Percentiles rank a stretch among this genome's conserved stretches.
Conservation (phyloP, 2,329 filamentous ascomycete species). For the Macroventuria anomochaeta region DNA sequence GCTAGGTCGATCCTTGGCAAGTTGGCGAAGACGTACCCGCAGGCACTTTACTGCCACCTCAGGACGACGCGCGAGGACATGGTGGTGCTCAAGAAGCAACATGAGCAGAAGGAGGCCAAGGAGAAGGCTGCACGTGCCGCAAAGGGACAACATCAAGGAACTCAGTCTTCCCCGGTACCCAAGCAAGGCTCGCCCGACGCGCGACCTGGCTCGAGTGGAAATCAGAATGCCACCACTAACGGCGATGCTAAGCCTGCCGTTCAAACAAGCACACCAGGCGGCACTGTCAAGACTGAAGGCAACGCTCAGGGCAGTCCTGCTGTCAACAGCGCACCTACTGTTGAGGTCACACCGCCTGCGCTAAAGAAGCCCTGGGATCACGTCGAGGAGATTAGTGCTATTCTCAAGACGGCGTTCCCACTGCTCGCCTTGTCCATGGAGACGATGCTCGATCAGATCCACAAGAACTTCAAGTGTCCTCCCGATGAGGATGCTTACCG, state of each 20-base stretch:
- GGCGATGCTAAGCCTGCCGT: constrained; percentile 59
- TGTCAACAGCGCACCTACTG: constrained; percentile 26
- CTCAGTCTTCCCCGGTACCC: constrained; percentile 48
- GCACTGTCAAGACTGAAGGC: constrained; percentile 49
- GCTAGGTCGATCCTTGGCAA: constrained; percentile 87
- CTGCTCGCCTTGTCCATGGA: constrained; percentile 97
- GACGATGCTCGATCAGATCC: constrained; percentile 98
- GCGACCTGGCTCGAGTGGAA: constrained; percentile 41
- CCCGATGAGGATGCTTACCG: constrained; percentile 98
- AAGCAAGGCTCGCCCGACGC: constrained; percentile 48
- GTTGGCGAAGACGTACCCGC: constrained; percentile 94
- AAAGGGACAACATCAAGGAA: constrained; percentile 67
- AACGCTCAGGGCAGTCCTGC: constrained; percentile 44
- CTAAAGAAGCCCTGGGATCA: constrained; percentile 90
- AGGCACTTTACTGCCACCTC: constrained; percentile 92
- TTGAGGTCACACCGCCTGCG: constrained; percentile 34
- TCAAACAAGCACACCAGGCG: constrained; percentile 51
- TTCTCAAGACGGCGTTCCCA: constrained; percentile 95
- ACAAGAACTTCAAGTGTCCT: constrained; percentile 98
- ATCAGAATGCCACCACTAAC: constrained; percentile 41
- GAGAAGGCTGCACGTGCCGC: constrained; percentile 56
- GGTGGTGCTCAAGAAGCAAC: constrained; percentile 86
- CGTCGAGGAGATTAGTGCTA: constrained; percentile 92
- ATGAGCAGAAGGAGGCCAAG: constrained; percentile 68
- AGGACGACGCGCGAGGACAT: constrained; percentile 94